Evolutionary conservation across 2,329 filamentous ascomycete species (phyloP), one percentile per base, ranked within the genome.

Genomic region (Colletotrichum chlorophyti): DNA sequence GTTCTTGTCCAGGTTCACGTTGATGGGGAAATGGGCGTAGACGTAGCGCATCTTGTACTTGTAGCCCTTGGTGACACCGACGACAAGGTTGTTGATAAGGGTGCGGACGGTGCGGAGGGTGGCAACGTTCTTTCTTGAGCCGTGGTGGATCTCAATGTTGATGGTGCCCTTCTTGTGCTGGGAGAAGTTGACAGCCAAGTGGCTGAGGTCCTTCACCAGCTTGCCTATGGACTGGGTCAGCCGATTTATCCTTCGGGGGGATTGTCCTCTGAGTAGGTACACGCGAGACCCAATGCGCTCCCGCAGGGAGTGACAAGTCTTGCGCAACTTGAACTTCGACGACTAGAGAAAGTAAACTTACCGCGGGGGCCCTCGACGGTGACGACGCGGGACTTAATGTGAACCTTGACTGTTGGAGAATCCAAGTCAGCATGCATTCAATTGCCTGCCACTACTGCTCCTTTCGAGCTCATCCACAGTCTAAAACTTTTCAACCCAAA

Each of bases 11-110:
- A 99, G 81, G 87, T 97, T 98, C 84, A 99, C 94, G 88, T 99
- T 99, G 92, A 99, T 99, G 82, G 95, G 95, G 79, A 99, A 99
- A 90, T 99, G 95, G 79, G 95, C 95, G 81, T 99, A 99, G 82
- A 99, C 95, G 85, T 99, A 99, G 76, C 96, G 92, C 94, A 99
- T 98, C 91, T 99, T 99, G 91, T 99, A 99, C 86, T 96, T 96
- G 91, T 90, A 99, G 71, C 95, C 95, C 86, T 94, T 96, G 79
- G 95, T 99, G 69, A 99, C 95, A 80, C 95, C 95, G 73, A 93
- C 89, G 81, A 99, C 91, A 83, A 99, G 79, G 90, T 99, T 99
- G 88, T 96, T 91, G 87, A 99, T 96, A 82, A 98, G 81, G 68
- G 94, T 94, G 76, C 93, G 92, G 83, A 99, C 95, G 74, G 95